Percentiles rank a stretch among this genome's conserved stretches.
Evolutionary conservation across 768 basidiomycete species (phyloP).

Genomic region (Mycena epipterygia): DNA sequence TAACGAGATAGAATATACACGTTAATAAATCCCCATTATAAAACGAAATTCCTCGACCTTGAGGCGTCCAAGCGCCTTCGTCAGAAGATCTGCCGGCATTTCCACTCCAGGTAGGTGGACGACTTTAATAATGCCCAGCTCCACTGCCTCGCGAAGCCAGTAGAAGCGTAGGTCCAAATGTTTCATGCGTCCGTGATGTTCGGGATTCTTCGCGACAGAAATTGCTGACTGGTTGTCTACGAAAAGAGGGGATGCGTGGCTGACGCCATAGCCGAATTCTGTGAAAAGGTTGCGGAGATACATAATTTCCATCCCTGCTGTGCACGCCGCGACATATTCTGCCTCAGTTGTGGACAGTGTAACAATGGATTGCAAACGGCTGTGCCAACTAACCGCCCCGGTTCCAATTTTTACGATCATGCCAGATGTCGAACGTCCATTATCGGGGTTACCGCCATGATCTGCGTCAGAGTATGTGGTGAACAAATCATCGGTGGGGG

Average conservation of each 20-base stretch:
- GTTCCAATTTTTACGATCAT: conserved; percentile 46
- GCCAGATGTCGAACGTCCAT: conserved; percentile 47
- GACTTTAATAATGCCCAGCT: not conserved
- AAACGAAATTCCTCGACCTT: not conserved
- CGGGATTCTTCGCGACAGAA: not conserved
- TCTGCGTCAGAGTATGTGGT: conserved; percentile 45
- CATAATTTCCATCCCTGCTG: conserved; percentile 4
- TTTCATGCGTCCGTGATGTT: conserved; percentile 17
- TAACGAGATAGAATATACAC: not conserved
- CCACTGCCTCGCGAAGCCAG: not conserved
- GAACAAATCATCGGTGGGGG: conserved; percentile 28
- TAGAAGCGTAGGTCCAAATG: conserved; percentile 2
- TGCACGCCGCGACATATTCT: not conserved
- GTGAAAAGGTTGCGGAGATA: conserved; percentile 47
- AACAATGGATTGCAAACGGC: not conserved
- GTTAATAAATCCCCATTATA: not conserved
- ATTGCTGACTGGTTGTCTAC: conserved; percentile 43
- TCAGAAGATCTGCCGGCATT: not conserved
- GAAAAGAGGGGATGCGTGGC: conserved; percentile 30
- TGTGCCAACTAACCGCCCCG: not conserved
- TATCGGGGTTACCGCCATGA: conserved; percentile 45
- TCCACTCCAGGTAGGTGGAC: not conserved
- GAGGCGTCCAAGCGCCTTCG: not conserved
- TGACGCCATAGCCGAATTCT: conserved; percentile 36
- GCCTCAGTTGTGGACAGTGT: not conserved